A percentile compares a stretch with the other conserved stretches of the same genome.
Conservation (phyloP, 345 rosid genomes). For the Eutrema heterophyllum region DNA sequence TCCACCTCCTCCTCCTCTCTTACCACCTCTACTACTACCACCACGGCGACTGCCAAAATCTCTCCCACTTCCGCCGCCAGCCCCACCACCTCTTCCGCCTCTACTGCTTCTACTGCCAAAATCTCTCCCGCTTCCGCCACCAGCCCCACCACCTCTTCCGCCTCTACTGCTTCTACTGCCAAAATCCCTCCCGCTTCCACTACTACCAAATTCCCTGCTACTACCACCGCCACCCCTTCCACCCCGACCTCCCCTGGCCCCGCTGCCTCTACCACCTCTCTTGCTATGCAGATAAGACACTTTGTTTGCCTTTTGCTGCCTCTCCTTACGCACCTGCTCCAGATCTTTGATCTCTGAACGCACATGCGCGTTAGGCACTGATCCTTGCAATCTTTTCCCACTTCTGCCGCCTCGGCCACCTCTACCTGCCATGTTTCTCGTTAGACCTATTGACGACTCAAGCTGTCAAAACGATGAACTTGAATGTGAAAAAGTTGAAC, state of each 20-base stretch:
- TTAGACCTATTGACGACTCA: background rate
- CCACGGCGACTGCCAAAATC: too few species aligned
- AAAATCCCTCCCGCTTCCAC: conserved; percentile 27
- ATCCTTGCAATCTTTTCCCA: conserved; percentile 36
- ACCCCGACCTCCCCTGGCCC: conserved; percentile 22
- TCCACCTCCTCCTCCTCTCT: conserved; percentile 21
- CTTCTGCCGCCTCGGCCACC: conserved; percentile 36
- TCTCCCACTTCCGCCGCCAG: too few species aligned
- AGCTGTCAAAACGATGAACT: background rate
- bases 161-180: conserved; percentile 34
- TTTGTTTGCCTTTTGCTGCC: conserved; percentile 69
- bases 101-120: conserved; percentile 4
- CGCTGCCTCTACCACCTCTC: conserved; percentile 37
- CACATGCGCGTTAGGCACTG: conserved; percentile 68
- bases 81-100: background rate
- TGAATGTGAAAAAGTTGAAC: background rate
- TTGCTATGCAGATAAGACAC: conserved; percentile 58
- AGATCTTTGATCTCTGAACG: conserved; percentile 82
- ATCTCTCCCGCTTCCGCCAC: conserved; percentile 16
- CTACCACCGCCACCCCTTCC: conserved; percentile 12
- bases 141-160: conserved; percentile 27
- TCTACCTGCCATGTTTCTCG: conserved; percentile 14
- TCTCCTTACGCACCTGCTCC: conserved; percentile 85
- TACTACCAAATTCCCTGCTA: conserved; percentile 20
- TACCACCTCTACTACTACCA: conserved; percentile 15